These are phyloP conservation scores for Ustilago trichophora DNA, from an alignment of 1,284 basidiomycete species.

Conservation along the genomic window DNA sequence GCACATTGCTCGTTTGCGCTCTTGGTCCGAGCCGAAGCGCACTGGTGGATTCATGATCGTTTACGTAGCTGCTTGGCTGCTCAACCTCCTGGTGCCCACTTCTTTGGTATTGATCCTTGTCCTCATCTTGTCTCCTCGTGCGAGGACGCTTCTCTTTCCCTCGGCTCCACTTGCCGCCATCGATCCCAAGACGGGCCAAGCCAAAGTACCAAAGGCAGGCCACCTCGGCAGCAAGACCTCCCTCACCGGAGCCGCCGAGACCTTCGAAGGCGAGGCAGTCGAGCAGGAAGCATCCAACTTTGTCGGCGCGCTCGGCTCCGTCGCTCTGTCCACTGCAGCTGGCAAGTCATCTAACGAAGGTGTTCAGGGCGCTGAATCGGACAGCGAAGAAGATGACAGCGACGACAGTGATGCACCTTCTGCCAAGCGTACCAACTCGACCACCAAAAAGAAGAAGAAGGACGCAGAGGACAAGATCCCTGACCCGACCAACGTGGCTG, in stretches of 20 bases:
- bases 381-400: no score
- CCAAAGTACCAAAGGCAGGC: slow-evolving; percentile 60
- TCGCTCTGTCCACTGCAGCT: slow-evolving; percentile 68
- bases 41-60: slow-evolving; percentile 67
- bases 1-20: slow-evolving; percentile 70
- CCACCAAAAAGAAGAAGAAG: slow-evolving; percentile 21
- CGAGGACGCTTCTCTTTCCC: slow-evolving; percentile 70
- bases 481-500: slow-evolving; percentile 65
- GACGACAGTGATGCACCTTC: slow-evolving; percentile 15
- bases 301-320: slow-evolving; percentile 67
- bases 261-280: slow-evolving; percentile 69
- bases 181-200: slow-evolving; percentile 58
- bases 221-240: slow-evolving; percentile 55
- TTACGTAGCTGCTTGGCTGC: slow-evolving; percentile 41
- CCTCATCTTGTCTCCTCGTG: slow-evolving; percentile 69
- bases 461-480: slow-evolving; percentile 57
- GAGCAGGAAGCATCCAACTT: slow-evolving; percentile 69
- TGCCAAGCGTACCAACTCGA: slow-evolving; percentile 14
- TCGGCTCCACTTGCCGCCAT: slow-evolving; percentile 69
- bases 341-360: slow-evolving; percentile 65
- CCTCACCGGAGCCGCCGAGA: slow-evolving; percentile 63
- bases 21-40: slow-evolving; percentile 71
- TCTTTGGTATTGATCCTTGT: slow-evolving; percentile 67
- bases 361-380: slow-evolving; percentile 14
- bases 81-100: slow-evolving; percentile 37